Evolutionary conservation across 768 basidiomycete genomes (phyloP), one percentile per base, ranked within the genome.

Genomic region (Termitomyces sp.): DNA sequence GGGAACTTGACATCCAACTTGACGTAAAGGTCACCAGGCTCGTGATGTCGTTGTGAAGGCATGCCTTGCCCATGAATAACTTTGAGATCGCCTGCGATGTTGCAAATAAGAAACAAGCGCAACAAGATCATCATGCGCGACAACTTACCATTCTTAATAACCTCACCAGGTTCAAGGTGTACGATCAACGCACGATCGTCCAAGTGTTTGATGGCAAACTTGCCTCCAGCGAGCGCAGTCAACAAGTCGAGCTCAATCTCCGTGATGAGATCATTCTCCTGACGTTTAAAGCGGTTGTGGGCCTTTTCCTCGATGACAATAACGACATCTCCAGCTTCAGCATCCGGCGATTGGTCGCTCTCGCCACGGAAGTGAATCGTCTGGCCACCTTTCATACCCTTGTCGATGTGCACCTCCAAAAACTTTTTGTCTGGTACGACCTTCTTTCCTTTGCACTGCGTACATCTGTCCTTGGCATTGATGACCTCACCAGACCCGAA

Each of bases 11-110:
- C 91, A 60, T 79, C 78, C 63, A 98, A 74, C 67, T 86, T 89
- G 72, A 99, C 80, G 69, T 84, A 94, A 58, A 99, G 81, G 72
- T 98, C 94, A 39, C 97, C 97, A 40, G 86, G 83, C 68, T 99
- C 94, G 74, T 98, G 97, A 73, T 98, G 96, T 59, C 97, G 86
- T 71, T 91, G 91, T 50, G 97, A 98, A 12, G 96, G 97, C 97
- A 99, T 99, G 59, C 97, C 97, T 74, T 98, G 95, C 5, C 90
- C 91, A 48, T 82, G 82, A 64, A 99, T 88, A 61, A 95, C 87
- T 74, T 97, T 98, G 66, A 94, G 67, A 43, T 89, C 87, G 59
- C 89, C 96, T 95, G 45, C 8, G 58, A 37, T 42, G 34, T 60
- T 32, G 47, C 32, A 30, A 16, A 52, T 23, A 17, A 48, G 12